phyloP scores from a whole-genome alignment of 1,139 yeast species.

The Hansenula lynferdii region DNA sequence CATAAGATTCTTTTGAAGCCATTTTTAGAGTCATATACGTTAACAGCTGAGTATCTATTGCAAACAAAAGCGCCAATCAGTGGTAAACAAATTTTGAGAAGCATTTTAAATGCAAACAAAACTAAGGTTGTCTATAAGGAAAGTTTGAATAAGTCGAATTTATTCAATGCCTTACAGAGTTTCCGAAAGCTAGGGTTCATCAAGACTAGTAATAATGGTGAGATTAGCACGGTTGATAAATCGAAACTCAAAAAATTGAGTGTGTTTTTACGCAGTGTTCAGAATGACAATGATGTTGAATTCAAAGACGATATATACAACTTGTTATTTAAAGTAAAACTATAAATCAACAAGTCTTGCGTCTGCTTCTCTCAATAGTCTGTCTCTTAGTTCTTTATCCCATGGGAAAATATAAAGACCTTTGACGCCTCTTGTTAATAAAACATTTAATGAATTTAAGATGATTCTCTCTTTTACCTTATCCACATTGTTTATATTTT shows the following conservation, averaged over 20 bases:
- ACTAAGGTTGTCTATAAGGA: slow-evolving; percentile 13
- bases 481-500: slow-evolving; percentile 29
- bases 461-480: slow-evolving; percentile 32
- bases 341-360: slow-evolving; percentile 5
- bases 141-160: slow-evolving; percentile 17
- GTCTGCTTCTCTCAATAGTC: slow-evolving; percentile 19
- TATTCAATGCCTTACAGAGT: slow-evolving; percentile 15
- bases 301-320: background rate
- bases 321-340: background rate
- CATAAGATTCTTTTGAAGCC: too few species aligned
- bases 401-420: slow-evolving; percentile 36
- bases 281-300: background rate
- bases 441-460: slow-evolving; percentile 35
- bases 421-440: slow-evolving; percentile 35
- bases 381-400: slow-evolving; percentile 30
- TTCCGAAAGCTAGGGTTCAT: slow-evolving; percentile 13
- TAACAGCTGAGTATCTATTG: too few species aligned
- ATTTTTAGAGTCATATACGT: too few species aligned
- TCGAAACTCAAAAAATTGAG: slow-evolving; percentile 5
- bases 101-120: too few species aligned
- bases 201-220: slow-evolving; percentile 8
- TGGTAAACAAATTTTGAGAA: too few species aligned
- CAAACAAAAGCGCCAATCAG: too few species aligned
- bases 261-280: slow-evolving; percentile 8
- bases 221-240: slow-evolving; percentile 12